Percentiles rank a stretch among this genome's conserved stretches.
Conservation (phyloP, 805 yeast species). For the Saccharomycopsis guyanensis region DNA sequence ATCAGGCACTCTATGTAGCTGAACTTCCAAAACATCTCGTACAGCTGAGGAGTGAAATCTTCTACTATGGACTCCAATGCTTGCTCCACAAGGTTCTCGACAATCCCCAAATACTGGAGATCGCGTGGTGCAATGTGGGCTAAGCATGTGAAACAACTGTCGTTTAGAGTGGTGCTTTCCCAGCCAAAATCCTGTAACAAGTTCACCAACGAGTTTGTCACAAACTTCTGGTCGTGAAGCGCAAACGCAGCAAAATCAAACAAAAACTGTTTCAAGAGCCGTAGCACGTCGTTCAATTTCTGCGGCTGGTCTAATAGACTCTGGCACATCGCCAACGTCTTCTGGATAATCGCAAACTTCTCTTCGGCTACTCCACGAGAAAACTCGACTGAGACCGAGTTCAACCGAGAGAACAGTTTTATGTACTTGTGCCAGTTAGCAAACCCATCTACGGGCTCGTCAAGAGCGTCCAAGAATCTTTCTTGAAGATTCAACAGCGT, state of each 20-base stretch:
- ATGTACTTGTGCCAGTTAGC: background rate
- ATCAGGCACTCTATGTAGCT: constrained; percentile 1
- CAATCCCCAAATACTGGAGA: background rate
- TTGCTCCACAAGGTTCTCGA: background rate
- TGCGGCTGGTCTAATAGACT: background rate
- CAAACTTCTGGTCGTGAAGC: background rate
- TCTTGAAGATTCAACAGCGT: background rate
- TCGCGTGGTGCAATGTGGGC: background rate
- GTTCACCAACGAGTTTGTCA: background rate
- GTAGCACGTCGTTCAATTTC: background rate
- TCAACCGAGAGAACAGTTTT: constrained; percentile 1
- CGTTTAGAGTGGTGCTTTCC: background rate
- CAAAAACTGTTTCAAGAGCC: background rate
- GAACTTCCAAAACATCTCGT: constrained; percentile 6
- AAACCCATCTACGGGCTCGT: background rate
- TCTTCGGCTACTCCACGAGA: background rate
- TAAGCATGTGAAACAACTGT: background rate
- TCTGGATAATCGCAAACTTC: background rate
- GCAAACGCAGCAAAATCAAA: constrained; percentile 4
- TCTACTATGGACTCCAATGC: background rate
- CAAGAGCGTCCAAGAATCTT: background rate
- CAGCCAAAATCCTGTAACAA: background rate
- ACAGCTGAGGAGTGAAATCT: background rate
- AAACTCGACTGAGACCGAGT: background rate
- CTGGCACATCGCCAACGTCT: constrained; percentile 1